Evolutionary conservation across 2,329 filamentous ascomycete species (phyloP).

Genomic region (Hymenoscyphus fructigenus): DNA sequence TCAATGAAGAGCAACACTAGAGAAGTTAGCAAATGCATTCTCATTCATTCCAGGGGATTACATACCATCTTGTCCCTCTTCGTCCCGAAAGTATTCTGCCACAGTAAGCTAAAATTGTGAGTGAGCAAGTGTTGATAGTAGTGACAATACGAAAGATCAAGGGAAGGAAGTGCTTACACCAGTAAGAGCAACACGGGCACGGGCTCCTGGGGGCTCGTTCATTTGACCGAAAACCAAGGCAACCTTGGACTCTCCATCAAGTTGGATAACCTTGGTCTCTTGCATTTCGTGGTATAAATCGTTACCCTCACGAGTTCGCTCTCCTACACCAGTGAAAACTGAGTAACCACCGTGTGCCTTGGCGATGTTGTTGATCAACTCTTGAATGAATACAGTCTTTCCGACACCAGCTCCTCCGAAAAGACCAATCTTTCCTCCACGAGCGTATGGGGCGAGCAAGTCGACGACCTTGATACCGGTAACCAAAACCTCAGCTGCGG

Average conservation of each 20-base stretch:
- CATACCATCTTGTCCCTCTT: constrained; percentile 81
- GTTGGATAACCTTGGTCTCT: constrained; percentile 98
- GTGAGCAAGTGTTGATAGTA: not conserved
- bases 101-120: constrained; percentile 47
- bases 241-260: constrained; percentile 99
- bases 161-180: constrained; percentile 43
- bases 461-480: constrained; percentile 99
- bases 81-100: constrained; percentile 78
- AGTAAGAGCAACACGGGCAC: constrained; percentile 99
- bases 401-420: constrained; percentile 99
- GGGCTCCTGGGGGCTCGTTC: constrained; percentile 99
- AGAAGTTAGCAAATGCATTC: constrained; percentile 29
- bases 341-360: constrained; percentile 99
- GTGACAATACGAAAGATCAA: not conserved
- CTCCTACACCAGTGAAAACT: constrained; percentile 99
- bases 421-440: constrained; percentile 99
- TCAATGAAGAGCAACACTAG: constrained; percentile 97
- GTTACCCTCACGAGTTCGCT: constrained; percentile 99
- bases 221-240: constrained; percentile 99
- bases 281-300: constrained; percentile 99
- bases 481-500: constrained; percentile 90
- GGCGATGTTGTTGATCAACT: constrained; percentile 99
- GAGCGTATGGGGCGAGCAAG: constrained; percentile 95
- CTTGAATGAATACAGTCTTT: constrained; percentile 99
- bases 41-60: constrained; percentile 16